Base-by-base conservation (phyloP, 345 rosid genomes). In the Acer saccharum region DNA sequence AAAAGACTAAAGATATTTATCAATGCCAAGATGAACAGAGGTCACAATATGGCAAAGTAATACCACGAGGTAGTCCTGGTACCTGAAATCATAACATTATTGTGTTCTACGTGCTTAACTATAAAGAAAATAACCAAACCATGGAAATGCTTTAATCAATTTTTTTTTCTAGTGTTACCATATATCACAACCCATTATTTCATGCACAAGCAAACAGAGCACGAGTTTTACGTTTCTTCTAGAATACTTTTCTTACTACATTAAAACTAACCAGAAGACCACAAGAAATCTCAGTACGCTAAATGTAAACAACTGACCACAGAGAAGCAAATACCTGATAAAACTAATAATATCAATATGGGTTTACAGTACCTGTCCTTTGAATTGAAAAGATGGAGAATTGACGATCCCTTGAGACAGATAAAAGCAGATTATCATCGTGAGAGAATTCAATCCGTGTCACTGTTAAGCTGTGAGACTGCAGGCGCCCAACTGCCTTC, bases 341-440 rank as follows among this genome's bases (percentile, higher is more conserved):
- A 9, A 57, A 74, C 4, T 4, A 63, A 14, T 21, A 14, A 21
- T 21, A 27, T 39, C 43, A 20, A 14, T 7, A n/a, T 25, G 27
- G 20, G 57, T 35, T 32, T 55, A 41, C 2, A 2, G 69, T 85
- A 87, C 98, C 98, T 81, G 86, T 84, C 86, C 86, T 86, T 74
- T 46, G 78, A 72, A 96, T 87, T n/a, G 83, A 82, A 89, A 94
- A 92, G 78, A 94, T 80, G 17, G 98, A 92, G 84, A 94, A 92
- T 54, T 94, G 95, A n/a, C 98, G 86, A 82, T 96, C 99, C 83
- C 99, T 91, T 64, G 97, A 96, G 80, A 96, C 97, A 27, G 98
- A 81, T 80, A 94, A 85, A 76, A 94, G 97, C 81, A 94, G 82
- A 71, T 79, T 87, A 81, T 94, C 89, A 46, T 96, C 93, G 17